Conservation (phyloP, 768 basidiomycete genomes). For the Amylocystis lapponica region DNA sequence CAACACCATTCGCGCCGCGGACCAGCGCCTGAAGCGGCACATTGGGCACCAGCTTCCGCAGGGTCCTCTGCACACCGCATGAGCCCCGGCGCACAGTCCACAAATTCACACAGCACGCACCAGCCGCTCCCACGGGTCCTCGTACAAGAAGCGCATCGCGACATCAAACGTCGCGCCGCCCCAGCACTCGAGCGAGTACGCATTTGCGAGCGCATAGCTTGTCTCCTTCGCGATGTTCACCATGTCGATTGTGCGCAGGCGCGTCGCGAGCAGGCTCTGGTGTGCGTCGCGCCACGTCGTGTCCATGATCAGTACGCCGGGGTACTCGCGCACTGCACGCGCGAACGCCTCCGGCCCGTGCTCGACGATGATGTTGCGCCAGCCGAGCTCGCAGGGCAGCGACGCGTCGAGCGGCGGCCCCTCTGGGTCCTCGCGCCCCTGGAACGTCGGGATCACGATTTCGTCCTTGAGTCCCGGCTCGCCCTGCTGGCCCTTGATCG, state of each 20-base stretch:
- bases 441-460: slow-evolving; percentile 74
- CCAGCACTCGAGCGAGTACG: slow-evolving; percentile 98
- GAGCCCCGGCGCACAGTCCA: not conserved
- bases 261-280: slow-evolving; percentile 94
- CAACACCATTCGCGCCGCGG: slow-evolving; percentile 98
- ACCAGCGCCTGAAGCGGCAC: slow-evolving; percentile 98
- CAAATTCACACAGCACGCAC: slow-evolving; percentile 35
- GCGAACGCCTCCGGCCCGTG: slow-evolving; percentile 98
- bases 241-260: slow-evolving; percentile 94
- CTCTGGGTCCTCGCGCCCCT: slow-evolving; percentile 71
- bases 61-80: slow-evolving; percentile 53
- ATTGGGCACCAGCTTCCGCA: slow-evolving; percentile 95
- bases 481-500: slow-evolving; percentile 94
- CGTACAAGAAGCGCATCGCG: slow-evolving; percentile 98
- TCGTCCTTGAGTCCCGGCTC: slow-evolving; percentile 94
- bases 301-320: slow-evolving; percentile 94
- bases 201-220: slow-evolving; percentile 88
- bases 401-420: slow-evolving; percentile 73
- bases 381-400: slow-evolving; percentile 81
- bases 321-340: slow-evolving; percentile 94
- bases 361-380: slow-evolving; percentile 98
- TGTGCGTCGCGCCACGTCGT: slow-evolving; percentile 99
- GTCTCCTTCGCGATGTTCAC: slow-evolving; percentile 98
- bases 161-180: slow-evolving; percentile 99
- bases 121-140: slow-evolving; percentile 98